These are phyloP conservation scores for Chlorella ohadii DNA, from an alignment of 139 green algal genomes.

Conservation along the genomic window DNA sequence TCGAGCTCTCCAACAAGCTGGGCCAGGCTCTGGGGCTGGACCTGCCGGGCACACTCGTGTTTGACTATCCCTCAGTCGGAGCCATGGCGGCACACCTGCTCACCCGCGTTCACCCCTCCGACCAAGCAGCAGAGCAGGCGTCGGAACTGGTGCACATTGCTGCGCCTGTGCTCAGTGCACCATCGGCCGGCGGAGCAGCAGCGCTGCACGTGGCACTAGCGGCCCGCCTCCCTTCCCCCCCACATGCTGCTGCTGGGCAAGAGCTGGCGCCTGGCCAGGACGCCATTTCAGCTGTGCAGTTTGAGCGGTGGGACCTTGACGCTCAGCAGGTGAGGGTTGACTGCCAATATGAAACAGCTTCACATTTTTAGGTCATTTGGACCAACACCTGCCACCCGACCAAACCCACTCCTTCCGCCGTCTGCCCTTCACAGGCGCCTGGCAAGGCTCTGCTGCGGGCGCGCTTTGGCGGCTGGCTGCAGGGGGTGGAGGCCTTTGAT, in stretches of 20 bases:
- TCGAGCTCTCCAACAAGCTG: constrained; percentile 70
- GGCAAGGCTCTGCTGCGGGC: background rate
- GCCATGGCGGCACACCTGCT: constrained; percentile 28
- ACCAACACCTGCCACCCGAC: too few relatives aligned
- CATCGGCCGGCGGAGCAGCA: too few relatives aligned
- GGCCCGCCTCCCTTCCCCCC: too few relatives aligned
- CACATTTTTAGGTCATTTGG: too few relatives aligned
- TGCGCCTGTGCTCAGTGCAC: too few relatives aligned
- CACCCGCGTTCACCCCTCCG: too few relatives aligned
- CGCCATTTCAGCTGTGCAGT: background rate
- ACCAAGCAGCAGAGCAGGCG: too few relatives aligned
- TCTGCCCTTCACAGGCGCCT: too few relatives aligned
- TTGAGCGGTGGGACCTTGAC: constrained; percentile 2
- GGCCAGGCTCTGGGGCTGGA: constrained; percentile 54
- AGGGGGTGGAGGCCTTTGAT: constrained; percentile 69
- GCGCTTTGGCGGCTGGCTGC: constrained; percentile 19
- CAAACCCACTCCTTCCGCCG: too few relatives aligned
- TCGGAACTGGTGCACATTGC: too few relatives aligned
- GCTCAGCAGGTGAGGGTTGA: background rate
- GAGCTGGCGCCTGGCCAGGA: background rate
- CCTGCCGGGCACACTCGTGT: constrained; percentile 76
- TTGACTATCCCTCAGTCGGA: constrained; percentile 71
- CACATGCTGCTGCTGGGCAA: background rate
- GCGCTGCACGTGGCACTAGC: too few relatives aligned
- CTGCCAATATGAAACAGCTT: background rate